Percentiles rank a stretch among this genome's conserved stretches.
Conservation (phyloP, 1,284 basidiomycete genomes). For the Chiua sp. region DNA sequence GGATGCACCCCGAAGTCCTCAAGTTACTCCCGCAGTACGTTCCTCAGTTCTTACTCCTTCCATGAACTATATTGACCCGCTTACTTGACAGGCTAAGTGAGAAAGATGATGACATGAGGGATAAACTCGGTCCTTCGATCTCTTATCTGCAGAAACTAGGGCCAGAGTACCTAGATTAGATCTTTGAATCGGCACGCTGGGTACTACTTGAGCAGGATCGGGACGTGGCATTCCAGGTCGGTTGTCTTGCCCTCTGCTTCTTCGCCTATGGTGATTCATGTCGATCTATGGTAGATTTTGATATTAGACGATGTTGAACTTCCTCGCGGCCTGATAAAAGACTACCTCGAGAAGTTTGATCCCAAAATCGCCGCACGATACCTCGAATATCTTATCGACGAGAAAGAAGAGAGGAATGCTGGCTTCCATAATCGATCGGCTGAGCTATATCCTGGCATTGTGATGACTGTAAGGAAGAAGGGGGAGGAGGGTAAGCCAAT, state of each 20-base stretch:
- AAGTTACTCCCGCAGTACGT: constrained; percentile 76
- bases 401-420: constrained; percentile 70
- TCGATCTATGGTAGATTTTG: constrained; percentile 72
- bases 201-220: constrained; percentile 75
- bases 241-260: constrained; percentile 8
- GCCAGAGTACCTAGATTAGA: constrained; percentile 76
- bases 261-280: not conserved
- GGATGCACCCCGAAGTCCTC: constrained; percentile 93
- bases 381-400: constrained; percentile 86
- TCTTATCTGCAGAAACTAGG: constrained; percentile 93
- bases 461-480: constrained; percentile 55
- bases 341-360: constrained; percentile 79
- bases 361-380: constrained; percentile 75
- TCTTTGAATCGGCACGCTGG: constrained; percentile 86
- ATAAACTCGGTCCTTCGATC: constrained; percentile 86
- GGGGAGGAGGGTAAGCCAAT: constrained; percentile 56
- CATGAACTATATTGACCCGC: not conserved
- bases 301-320: constrained; percentile 93
- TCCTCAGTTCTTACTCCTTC: not conserved
- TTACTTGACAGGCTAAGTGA: constrained; percentile 67
- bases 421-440: constrained; percentile 89
- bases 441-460: constrained; percentile 81
- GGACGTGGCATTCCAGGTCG: constrained; percentile 78
- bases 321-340: constrained; percentile 75
- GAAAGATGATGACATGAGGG: constrained; percentile 78